Base-by-base conservation (phyloP, 2,329 filamentous ascomycete genomes). In the Dothidotthia symphoricarpi region DNA sequence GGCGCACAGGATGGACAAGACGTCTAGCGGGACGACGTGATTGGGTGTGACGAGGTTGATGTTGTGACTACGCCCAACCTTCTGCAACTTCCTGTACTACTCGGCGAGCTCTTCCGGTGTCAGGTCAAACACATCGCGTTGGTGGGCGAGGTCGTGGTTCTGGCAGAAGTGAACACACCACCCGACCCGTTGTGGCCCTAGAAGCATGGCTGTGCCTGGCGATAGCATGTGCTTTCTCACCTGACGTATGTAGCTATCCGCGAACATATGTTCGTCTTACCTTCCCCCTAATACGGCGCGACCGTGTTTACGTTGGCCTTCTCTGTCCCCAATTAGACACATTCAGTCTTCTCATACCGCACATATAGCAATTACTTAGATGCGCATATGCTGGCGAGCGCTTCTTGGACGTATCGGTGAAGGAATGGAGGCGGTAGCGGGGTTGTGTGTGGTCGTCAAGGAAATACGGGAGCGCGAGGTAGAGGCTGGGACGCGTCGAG, bases 31-130 rank as follows among this genome's bases (percentile, higher is more conserved):
- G 3, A 89, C 87, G 13, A 94, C 85, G 63, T 94, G 88, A 61
- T 94, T 88, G 0, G 88, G 87, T 0, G 87, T 94, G 41, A 94
- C 78, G 15, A 91, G 78, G 63, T 95, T 93, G 73, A 94, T 90
- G 62, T 93, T 93, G 70, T 94, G 87, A n/a, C 88, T 85, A 7
- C 75, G 70, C n/a, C 86, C 88, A 2, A 87, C 76, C 17, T 86
- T 75, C 61, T 93, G 87, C 28, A 94, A 70, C 68, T 93, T 93
- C 40, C 93, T 55, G 66, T 85, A 90, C 88, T 88, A 93, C 36
- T 85, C 82, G 4, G 77, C 88, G 4, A 95, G 75, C 59, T 89
- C 78, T 62, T 90, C 85, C 0, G 86, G 85, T 0, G 82, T 85
- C 19, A 93, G 69, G 51, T 90, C 83, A 67, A 88, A 85, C 1